These are phyloP conservation scores for Hemileccinum impolitum DNA, from an alignment of 768 basidiomycete genomes.

Conservation along the genomic window DNA sequence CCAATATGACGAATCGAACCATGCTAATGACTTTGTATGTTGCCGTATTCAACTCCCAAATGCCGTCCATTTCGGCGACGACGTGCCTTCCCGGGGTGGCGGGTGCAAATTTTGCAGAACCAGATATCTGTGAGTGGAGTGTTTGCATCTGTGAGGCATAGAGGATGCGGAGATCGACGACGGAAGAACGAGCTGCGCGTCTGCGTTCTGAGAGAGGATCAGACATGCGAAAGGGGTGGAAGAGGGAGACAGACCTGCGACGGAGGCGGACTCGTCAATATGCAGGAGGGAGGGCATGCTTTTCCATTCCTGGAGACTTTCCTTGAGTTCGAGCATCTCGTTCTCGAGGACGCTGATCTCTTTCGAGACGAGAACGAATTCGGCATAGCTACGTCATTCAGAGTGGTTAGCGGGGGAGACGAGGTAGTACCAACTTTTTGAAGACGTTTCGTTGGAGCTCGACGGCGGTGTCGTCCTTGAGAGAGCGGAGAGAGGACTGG, in stretches of 20 bases:
- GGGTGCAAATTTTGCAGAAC: constrained; percentile 92
- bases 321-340: constrained; percentile 96
- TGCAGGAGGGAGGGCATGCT: constrained; percentile 91
- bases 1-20: constrained; percentile 86
- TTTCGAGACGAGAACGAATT: constrained; percentile 95
- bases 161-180: constrained; percentile 91
- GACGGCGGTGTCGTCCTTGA: constrained; percentile 68
- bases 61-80: constrained; percentile 78
- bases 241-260: constrained; percentile 39
- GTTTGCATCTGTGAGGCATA: constrained; percentile 95
- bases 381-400: constrained; percentile 80
- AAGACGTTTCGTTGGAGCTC: constrained; percentile 92
- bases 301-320: constrained; percentile 92
- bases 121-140: constrained; percentile 86
- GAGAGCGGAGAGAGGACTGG: constrained; percentile 68
- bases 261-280: constrained; percentile 76
- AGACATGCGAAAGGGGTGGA: constrained; percentile 25
- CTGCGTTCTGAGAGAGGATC: constrained; percentile 41
- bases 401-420: constrained; percentile 9
- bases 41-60: constrained; percentile 84
- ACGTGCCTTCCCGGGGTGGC: constrained; percentile 90
- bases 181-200: constrained; percentile 76
- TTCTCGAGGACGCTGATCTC: constrained; percentile 96
- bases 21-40: constrained; percentile 90
- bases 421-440: constrained; percentile 64